These are phyloP conservation scores for Paramecium biaurelia DNA, from an alignment of 73 alveolate genomes.

Conservation along the genomic window DNA sequence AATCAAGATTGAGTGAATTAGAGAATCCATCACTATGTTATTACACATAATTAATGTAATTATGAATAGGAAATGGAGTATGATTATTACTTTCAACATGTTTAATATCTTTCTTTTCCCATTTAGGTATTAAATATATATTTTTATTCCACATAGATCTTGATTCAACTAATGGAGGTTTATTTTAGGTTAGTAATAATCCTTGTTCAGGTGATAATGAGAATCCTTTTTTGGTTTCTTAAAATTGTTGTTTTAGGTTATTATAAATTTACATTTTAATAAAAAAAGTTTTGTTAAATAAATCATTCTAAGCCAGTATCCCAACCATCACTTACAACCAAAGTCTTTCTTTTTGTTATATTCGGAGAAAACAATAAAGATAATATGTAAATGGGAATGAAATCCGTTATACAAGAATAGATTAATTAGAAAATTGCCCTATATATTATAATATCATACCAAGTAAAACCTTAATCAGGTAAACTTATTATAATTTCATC, in stretches of 20 bases:
- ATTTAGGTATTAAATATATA: neutral
- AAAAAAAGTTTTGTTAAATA: neutral
- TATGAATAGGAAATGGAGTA: neutral
- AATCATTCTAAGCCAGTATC: neutral
- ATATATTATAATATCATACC: neutral
- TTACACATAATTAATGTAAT: constrained; percentile 1
- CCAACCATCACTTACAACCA: neutral
- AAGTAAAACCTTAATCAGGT: neutral
- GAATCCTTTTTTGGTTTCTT: neutral
- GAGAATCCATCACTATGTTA: constrained; percentile 17
- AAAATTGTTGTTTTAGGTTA: neutral
- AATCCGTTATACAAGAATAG: neutral
- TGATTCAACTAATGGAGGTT: constrained; percentile 12
- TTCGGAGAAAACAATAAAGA: neutral
- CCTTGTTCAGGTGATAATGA: neutral
- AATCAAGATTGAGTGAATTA: neutral
- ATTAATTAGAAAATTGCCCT: neutral
- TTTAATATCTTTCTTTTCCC: neutral
- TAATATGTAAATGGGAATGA: neutral
- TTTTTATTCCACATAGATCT: constrained; percentile 17
- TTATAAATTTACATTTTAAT: neutral
- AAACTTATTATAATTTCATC: neutral
- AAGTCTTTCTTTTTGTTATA: neutral
- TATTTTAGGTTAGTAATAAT: neutral
- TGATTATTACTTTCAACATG: neutral